phyloP scores from a whole-genome alignment of 2,329 filamentous ascomycete species.

The Chaetomium olivaceum region DNA sequence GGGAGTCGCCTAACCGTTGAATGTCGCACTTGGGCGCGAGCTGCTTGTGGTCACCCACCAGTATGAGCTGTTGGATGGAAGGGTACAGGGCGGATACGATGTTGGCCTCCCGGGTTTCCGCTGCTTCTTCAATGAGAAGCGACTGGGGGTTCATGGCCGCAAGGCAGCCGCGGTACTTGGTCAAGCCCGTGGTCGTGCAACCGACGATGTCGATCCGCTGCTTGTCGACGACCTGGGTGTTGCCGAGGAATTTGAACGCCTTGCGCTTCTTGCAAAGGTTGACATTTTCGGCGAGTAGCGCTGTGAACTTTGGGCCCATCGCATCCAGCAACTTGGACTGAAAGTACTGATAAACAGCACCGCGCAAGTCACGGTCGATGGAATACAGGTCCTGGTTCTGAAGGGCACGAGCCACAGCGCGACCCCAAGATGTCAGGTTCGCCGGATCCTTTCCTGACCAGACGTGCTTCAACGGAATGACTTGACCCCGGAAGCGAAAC shows the following conservation, averaged over 20 bases:
- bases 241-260: constrained; percentile 59
- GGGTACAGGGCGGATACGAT: constrained; percentile 54
- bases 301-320: constrained; percentile 50
- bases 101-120: constrained; percentile 69
- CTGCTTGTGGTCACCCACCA: constrained; percentile 79
- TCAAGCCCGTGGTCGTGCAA: constrained; percentile 75
- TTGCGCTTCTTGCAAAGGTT: constrained; percentile 53
- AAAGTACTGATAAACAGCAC: constrained; percentile 66
- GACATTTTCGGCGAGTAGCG: constrained; percentile 52
- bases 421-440: constrained; percentile 23
- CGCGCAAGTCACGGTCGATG: constrained; percentile 57
- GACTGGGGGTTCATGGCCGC: constrained; percentile 65
- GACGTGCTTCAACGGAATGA: constrained; percentile 45
- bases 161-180: constrained; percentile 75
- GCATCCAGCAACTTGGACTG: constrained; percentile 54
- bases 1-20: constrained; percentile 56
- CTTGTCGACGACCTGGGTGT: constrained; percentile 47
- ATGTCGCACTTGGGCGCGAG: constrained; percentile 69
- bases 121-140: constrained; percentile 77
- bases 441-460: constrained; percentile 41
- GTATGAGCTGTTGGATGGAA: constrained; percentile 54
- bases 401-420: constrained; percentile 25
- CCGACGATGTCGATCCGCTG: constrained; percentile 55
- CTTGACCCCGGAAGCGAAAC: constrained; percentile 48
- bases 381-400: constrained; percentile 56